Evolutionary conservation across 2,329 filamentous ascomycete species (phyloP), one percentile per base, ranked within the genome.

Genomic region (Fusarium vanettenii): DNA sequence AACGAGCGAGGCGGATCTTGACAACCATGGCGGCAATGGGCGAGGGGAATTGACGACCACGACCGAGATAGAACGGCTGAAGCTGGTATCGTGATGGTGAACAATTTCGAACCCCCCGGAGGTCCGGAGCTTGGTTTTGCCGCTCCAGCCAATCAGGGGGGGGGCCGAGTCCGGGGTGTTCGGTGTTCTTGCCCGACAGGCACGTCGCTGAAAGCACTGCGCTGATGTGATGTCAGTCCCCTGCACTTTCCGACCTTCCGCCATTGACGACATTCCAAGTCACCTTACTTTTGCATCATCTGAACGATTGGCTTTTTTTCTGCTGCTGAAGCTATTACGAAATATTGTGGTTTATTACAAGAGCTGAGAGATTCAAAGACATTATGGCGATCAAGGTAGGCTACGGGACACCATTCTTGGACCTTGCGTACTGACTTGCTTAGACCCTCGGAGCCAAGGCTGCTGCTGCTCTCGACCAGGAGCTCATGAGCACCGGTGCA

Each of bases 1-100:
- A 98, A 83, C 97, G 95, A 79, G 97, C 94, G 78, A 99, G 92
- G 69, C 97, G 93, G 84, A 99, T 97, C 83, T 94, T 94, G 80
- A 99, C 89, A 72, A 98, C 96, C 97, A 99, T 98, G 78, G 50
- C 64, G 67, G 70, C 50, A 64, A 74, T 76, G 43, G 50, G 57
- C 50, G 56, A 31, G 48, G 48, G 67, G 39, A 67, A 59, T 77
- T 73, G 66, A 70, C 68, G 63, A 70, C 64, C 60, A 69, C 72
- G 63, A 66, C 52, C 61, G 59, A 60, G 55, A 63, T 62, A 16
- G 20, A 67, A 52, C 31, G 29, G 29, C 48, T 50, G 20, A 43
- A 61, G 63, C 60, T 60, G 43, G 60, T 70, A 70, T 76, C 60
- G 65, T 50, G 71, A 70, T 75, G 66, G 65, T 60, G 72, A 70